phyloP scores from a whole-genome alignment of 176 grass and related monocot genomes.

The maize (Zea mays) region Zm-B73-REFERENCE-NAM-5.0 NC_050104.1:13631001-13631500 shows the following conservation, averaged over 20 bases:
- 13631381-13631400: too few species aligned
- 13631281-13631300: constrained; percentile 14
- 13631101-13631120: neutral
- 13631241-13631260: neutral
- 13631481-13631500: neutral
- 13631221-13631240: neutral
- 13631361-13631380: too few species aligned
- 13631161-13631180: constrained; percentile 4
- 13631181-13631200: too few species aligned
- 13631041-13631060: neutral
- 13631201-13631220: neutral
- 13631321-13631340: constrained; percentile 27
- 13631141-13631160: constrained; percentile 21
- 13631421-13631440: neutral
- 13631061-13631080: neutral
- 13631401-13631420: neutral
- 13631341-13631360: too few species aligned
- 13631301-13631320: constrained; percentile 44
- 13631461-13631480: neutral
- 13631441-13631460: neutral
- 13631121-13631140: neutral
- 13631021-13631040: neutral
- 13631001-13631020: neutral
- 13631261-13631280: neutral
- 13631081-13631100: neutral